Percentiles rank a stretch among this genome's conserved stretches.
Conservation (phyloP, 2,329 filamentous ascomycete genomes). For the Monosporascus sp. region DNA sequence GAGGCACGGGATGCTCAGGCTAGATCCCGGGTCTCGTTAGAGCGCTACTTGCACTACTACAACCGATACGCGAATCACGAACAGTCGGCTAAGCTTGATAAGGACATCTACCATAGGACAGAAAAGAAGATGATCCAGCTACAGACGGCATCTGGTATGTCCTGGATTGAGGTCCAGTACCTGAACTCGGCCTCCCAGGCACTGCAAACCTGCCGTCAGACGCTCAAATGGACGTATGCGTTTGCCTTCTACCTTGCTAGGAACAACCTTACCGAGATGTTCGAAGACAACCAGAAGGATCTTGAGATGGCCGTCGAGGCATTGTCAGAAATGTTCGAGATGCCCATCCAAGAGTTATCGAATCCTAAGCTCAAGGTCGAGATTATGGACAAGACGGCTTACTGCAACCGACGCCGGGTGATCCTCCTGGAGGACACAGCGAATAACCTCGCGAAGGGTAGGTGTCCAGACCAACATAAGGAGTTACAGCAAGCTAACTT, state of each 20-base stretch:
- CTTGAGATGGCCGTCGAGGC: slow-evolving; percentile 96
- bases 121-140: slow-evolving; percentile 99
- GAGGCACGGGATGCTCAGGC: slow-evolving; percentile 91
- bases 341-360: slow-evolving; percentile 80
- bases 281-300: slow-evolving; percentile 98
- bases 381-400: slow-evolving; percentile 97
- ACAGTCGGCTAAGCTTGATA: slow-evolving; percentile 93
- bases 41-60: slow-evolving; percentile 98
- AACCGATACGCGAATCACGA: slow-evolving; percentile 99
- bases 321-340: slow-evolving; percentile 98
- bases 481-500: slow-evolving; percentile 1
- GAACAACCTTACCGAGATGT: slow-evolving; percentile 95
- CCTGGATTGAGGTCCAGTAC: slow-evolving; percentile 99
- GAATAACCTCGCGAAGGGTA: slow-evolving; percentile 84
- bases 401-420: slow-evolving; percentile 87
- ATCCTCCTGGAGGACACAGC: slow-evolving; percentile 91
- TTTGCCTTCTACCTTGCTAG: slow-evolving; percentile 96
- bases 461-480: slow-evolving; percentile 25
- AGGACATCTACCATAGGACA: slow-evolving; percentile 91
- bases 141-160: slow-evolving; percentile 90
- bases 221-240: slow-evolving; percentile 97
- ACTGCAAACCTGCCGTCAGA: slow-evolving; percentile 94
- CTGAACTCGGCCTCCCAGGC: slow-evolving; percentile 89
- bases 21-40: slow-evolving; percentile 80
- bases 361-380: slow-evolving; percentile 91